Percentiles rank a stretch among this genome's conserved stretches.
Conservation (phyloP, 2,329 filamentous ascomycete species). For the Nigrospora oryzae region DNA sequence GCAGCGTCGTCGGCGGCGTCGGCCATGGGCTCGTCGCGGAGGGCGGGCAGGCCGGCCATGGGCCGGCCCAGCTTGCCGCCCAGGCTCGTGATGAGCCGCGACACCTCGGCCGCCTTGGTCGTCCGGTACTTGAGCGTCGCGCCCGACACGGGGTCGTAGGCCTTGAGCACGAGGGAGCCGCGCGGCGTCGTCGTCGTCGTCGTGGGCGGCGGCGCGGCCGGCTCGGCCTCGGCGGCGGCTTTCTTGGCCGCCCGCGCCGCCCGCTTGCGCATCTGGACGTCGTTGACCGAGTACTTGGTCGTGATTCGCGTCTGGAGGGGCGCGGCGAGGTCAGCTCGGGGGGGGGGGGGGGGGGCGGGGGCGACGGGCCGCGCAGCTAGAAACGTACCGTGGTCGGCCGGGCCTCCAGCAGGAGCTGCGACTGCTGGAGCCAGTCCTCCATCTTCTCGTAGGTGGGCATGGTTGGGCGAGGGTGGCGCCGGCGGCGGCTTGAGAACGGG, state of each 20-base stretch:
- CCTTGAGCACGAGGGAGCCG: constrained; percentile 76
- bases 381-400: constrained; percentile 69
- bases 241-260: constrained; percentile 1
- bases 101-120: constrained; percentile 83
- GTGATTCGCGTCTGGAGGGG: constrained; percentile 71
- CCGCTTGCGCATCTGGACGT: constrained; percentile 9
- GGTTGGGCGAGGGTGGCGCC: constrained; percentile 9
- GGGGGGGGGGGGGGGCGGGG: no score
- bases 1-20: constrained; percentile 22
- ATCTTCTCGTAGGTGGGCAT: constrained; percentile 80
- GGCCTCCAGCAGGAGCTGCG: constrained; percentile 75
- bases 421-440: constrained; percentile 88
- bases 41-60: constrained; percentile 48
- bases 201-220: constrained; percentile 16
- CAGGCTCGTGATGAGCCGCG: constrained; percentile 68
- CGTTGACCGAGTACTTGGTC: constrained; percentile 72
- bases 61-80: constrained; percentile 61
- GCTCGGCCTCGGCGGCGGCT: constrained; percentile 11
- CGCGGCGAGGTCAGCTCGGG: constrained; percentile 6
- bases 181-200: constrained; percentile 33
- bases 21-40: constrained; percentile 30
- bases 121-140: constrained; percentile 86
- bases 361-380: neutral
- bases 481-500: neutral
- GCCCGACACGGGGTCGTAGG: constrained; percentile 76